phyloP scores from a whole-genome alignment of 225 moss, liverwort and hornwort species.

The Polytrichum commune region DNA sequence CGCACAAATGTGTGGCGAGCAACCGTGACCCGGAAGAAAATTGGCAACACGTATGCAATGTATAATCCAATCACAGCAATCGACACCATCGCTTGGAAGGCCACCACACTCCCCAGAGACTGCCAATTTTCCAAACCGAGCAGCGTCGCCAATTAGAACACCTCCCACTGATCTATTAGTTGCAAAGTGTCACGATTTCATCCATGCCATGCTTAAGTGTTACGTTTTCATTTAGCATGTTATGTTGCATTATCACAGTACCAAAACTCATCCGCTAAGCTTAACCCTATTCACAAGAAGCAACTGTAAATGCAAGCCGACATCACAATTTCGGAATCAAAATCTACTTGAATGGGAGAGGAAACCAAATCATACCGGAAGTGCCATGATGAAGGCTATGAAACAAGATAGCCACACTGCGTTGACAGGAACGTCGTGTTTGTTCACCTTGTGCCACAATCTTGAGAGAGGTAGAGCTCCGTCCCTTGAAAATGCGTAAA shows the following conservation, averaged over 20 bases:
- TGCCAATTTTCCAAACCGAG: slow-evolving; percentile 8
- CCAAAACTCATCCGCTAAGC: no score
- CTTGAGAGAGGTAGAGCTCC: slow-evolving; percentile 17
- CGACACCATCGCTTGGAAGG: slow-evolving; percentile 65
- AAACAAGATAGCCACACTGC: slow-evolving; percentile 21
- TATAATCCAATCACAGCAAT: slow-evolving; percentile 53
- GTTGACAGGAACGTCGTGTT: slow-evolving; percentile 14
- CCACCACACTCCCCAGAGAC: slow-evolving; percentile 54
- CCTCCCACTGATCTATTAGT: no score
- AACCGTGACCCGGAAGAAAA: slow-evolving; percentile 42
- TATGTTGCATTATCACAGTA: no score
- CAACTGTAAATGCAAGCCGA: no score
- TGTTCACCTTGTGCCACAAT: slow-evolving; percentile 15
- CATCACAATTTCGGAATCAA: no score
- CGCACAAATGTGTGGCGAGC: slow-evolving; percentile 28
- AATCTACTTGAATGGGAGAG: not conserved
- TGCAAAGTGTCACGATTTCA: no score
- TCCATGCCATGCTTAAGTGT: no score
- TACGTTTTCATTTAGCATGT: no score
- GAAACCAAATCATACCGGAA: slow-evolving; percentile 6
- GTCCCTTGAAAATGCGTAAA: slow-evolving; percentile 25
- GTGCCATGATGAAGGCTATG: slow-evolving; percentile 19
- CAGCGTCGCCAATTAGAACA: no score
- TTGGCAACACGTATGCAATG: slow-evolving; percentile 51
- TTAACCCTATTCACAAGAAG: no score